These are phyloP conservation scores for Leccinum variicolor DNA, from an alignment of 768 basidiomycete genomes.

Conservation along the genomic window DNA sequence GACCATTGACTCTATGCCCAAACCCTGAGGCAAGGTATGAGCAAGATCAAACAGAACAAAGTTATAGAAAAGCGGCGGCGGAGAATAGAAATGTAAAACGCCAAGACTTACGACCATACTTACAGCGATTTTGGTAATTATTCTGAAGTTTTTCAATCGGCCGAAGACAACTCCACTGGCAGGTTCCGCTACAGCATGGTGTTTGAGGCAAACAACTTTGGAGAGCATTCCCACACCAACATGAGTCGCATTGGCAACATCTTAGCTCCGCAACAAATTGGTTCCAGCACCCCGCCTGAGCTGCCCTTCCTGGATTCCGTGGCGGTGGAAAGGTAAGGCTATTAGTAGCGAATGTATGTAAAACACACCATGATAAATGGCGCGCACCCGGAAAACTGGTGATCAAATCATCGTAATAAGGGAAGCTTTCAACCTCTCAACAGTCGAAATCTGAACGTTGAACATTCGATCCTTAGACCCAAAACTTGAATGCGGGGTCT, in stretches of 20 bases:
- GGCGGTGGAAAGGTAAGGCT: neutral
- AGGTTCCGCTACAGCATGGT: constrained; percentile 1
- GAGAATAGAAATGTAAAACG: neutral
- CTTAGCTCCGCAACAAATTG: neutral
- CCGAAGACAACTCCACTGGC: neutral
- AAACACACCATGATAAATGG: neutral
- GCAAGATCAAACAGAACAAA: neutral
- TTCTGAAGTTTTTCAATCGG: neutral
- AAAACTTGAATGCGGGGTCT: too few relatives aligned
- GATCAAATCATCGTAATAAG: neutral
- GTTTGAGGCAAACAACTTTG: neutral
- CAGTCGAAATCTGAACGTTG: neutral
- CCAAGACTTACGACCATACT: neutral
- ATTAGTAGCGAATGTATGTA: neutral
- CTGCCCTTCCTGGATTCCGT: neutral
- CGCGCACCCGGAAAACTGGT: neutral
- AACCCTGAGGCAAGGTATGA: neutral
- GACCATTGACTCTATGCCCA: neutral
- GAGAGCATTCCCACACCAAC: neutral
- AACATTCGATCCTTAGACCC: too few relatives aligned
- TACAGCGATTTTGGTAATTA: too few relatives aligned
- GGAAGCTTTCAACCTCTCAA: neutral
- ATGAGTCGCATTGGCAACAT: neutral
- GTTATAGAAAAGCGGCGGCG: neutral
- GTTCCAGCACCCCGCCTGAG: neutral